These are phyloP conservation scores for Pleurotus sapidus DNA, from an alignment of 768 basidiomycete genomes.

Conservation along the genomic window DNA sequence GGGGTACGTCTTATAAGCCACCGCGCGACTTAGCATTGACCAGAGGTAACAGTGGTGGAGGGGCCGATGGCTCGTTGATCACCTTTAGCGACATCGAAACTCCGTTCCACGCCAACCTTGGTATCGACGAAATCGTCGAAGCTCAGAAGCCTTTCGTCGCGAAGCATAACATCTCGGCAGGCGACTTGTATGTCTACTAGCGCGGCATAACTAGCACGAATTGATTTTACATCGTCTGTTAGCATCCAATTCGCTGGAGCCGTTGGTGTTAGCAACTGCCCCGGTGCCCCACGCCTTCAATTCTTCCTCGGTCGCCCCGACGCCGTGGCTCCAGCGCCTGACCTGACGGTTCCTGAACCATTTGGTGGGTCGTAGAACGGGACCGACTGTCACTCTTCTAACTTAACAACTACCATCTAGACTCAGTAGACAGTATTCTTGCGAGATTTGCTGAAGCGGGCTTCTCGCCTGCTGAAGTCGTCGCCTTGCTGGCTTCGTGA, in stretches of 20 bases:
- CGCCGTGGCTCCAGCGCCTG: constrained; percentile 11
- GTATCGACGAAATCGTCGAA: constrained; percentile 29
- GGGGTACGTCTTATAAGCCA: constrained; percentile 21
- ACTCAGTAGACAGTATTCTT: constrained; percentile 16
- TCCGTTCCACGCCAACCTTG: constrained; percentile 28
- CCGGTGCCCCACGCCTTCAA: constrained; percentile 27
- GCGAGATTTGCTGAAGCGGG: constrained; percentile 13
- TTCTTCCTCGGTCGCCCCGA: constrained; percentile 25
- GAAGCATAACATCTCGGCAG: constrained; percentile 23
- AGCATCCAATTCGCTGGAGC: constrained; percentile 37
- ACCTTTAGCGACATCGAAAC: constrained; percentile 28
- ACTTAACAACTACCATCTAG: background rate
- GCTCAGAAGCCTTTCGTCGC: constrained; percentile 23
- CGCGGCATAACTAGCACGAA: no score
- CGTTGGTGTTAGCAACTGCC: constrained; percentile 29
- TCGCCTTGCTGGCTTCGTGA: background rate
- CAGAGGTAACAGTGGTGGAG: constrained; percentile 22
- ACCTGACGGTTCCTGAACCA: constrained; percentile 19
- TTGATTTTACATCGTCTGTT: background rate
- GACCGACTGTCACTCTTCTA: background rate
- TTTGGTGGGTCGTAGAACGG: constrained; percentile 8
- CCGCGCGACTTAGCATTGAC: background rate
- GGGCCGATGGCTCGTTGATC: constrained; percentile 36
- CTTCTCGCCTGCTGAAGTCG: constrained; percentile 1
- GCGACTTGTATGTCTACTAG: constrained; percentile 29